These are phyloP conservation scores for Phytophthora cryptogea DNA, from an alignment of 352 stramenopile species.

Conservation along the genomic window DNA sequence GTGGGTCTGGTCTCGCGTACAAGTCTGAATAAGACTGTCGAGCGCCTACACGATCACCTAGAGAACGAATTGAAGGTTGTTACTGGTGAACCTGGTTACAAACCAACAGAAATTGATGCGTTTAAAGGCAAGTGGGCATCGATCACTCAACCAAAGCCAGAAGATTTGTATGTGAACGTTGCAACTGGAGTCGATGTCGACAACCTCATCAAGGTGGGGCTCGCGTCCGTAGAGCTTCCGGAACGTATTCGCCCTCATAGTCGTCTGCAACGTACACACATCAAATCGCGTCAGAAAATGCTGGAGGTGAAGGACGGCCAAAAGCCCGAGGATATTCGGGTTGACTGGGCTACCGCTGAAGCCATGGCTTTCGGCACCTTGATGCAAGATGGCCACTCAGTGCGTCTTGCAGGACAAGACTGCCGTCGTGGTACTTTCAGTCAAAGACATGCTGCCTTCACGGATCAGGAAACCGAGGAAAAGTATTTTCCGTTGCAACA, in stretches of 20 bases:
- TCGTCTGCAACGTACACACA: conserved; percentile 79
- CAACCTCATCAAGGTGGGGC: conserved; percentile 60
- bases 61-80: conserved; percentile 65
- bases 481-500: conserved; percentile 77
- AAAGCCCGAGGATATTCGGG: conserved; percentile 43
- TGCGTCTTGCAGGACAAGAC: conserved; percentile 88
- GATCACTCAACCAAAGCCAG: conserved; percentile 51
- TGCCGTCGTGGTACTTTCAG: conserved; percentile 90
- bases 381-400: conserved; percentile 79
- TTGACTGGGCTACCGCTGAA: conserved; percentile 90
- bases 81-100: conserved; percentile 50
- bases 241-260: conserved; percentile 61
- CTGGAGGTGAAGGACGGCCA: conserved; percentile 42
- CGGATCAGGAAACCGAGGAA: conserved; percentile 77
- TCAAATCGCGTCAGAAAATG: conserved; percentile 77
- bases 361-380: conserved; percentile 89
- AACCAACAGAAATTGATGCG: conserved; percentile 67
- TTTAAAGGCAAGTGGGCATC: conserved; percentile 75
- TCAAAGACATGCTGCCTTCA: conserved; percentile 88
- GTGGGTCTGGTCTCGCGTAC: conserved; percentile 57
- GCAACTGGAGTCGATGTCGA: conserved; percentile 59
- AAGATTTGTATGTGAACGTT: conserved; percentile 60
- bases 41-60: conserved; percentile 65
- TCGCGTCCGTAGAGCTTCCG: conserved; percentile 70
- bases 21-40: conserved; percentile 61